Base-by-base conservation (phyloP, 2,329 filamentous ascomycete genomes). In the Anisogramma anomala region DNA sequence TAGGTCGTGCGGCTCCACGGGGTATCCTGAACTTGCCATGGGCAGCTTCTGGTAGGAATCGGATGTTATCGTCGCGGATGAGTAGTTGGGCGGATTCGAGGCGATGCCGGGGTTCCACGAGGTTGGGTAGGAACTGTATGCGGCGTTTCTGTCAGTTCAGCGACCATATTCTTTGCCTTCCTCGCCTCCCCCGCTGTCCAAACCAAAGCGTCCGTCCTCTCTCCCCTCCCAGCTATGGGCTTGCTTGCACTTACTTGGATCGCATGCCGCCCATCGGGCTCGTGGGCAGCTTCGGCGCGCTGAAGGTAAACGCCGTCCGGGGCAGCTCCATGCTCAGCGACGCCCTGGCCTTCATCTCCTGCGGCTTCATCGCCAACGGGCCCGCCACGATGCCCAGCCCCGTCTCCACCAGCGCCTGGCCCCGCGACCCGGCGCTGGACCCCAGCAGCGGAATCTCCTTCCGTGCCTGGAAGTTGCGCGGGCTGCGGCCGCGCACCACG, bases 391-490 rank as follows among this genome's bases (percentile, higher is more conserved):
- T 74, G 6, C 74, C 73, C 23, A 77, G 54, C 3, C 74, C 74
- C 0, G 72, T 77, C 55, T 77, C 74, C n/a, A 78, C 74, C 34
- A 79, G 64, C 26, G 78, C 79, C 57, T 91, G 88, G 30, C 86
- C 78, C n/a, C 82, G 72, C 20, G 84, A 84, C 19, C 80, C 79
- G 17, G 81, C 81, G 49, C 82, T 85, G 13, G 74, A 78, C 14
- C 84, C 84, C 40, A 86, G 74, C 34, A 96, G 71, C 2, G 89
- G 87, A 46, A 94, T 82, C 59, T 96, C 89, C 60, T 94, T 95
- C 39, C 89, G 74, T 8, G 87, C 83, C 60, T 94, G 87, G 60
- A 96, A 96, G 61, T 96, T 96, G 27, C 89, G 75, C 3, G 89
- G 89, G 60, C 88, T 95, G 53, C 89, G 77, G 26, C 89, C 89